Evolutionary conservation across 2,329 filamentous ascomycete genomes (phyloP).

Genomic region (Aspergillus luchuensis): DNA sequence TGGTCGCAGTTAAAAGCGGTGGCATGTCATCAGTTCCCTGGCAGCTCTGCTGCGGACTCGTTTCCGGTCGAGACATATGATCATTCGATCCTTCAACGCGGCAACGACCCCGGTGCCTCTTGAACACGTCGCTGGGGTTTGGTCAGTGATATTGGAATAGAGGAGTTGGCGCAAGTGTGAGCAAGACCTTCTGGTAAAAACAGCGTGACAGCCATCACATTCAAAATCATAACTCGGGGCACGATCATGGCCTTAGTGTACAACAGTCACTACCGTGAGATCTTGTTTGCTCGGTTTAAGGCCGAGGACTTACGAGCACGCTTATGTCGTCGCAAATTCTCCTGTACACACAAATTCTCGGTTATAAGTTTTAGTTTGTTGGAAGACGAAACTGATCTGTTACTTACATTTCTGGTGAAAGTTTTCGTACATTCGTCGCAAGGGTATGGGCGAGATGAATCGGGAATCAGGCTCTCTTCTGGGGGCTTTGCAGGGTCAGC

Average conservation of each 20-base stretch:
- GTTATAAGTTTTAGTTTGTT: no score
- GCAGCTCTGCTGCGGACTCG: neutral
- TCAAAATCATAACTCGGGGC: neutral
- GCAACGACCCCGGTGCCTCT: neutral
- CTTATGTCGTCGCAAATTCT: slow-evolving; percentile 10
- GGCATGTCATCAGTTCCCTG: neutral
- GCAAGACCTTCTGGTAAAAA: neutral
- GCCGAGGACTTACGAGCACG: neutral
- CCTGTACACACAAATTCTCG: neutral
- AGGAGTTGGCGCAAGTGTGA: neutral
- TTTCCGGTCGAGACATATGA: no score
- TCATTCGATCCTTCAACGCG: neutral
- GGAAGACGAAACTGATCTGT: no score
- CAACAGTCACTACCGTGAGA: neutral
- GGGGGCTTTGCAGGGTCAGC: no score
- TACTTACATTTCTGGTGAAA: no score
- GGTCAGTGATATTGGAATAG: neutral
- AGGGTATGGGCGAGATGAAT: no score
- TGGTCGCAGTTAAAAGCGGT: no score
- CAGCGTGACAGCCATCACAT: slow-evolving; percentile 4
- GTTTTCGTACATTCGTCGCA: no score
- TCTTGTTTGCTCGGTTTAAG: neutral
- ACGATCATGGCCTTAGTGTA: neutral
- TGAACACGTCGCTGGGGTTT: neutral
- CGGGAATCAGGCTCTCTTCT: no score